These are phyloP conservation scores for Syncephalastrum sp. DNA, from an alignment of 371 early-diverging fungal genomes.

Conservation along the genomic window DNA sequence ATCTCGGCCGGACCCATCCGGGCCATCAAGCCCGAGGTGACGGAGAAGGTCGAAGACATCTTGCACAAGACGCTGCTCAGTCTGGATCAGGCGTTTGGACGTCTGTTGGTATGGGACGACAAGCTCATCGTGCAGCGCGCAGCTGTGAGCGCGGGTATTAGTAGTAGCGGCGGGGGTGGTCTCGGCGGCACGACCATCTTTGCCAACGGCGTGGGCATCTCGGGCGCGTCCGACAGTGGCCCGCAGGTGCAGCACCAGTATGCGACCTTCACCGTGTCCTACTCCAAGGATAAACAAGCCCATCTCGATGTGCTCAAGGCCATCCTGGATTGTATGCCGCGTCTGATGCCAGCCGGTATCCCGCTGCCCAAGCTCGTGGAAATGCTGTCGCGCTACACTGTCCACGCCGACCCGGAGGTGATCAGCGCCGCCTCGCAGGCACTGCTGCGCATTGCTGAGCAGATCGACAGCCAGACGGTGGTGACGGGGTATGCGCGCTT, in stretches of 20 bases:
- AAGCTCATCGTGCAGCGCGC: slow-evolving; percentile 45
- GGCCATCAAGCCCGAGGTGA: slow-evolving; percentile 42
- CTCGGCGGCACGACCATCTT: slow-evolving; percentile 31
- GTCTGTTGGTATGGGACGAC: slow-evolving; percentile 49
- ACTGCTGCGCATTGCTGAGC: slow-evolving; percentile 64
- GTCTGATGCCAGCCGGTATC: slow-evolving; percentile 69
- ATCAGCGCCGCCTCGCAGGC: slow-evolving; percentile 66
- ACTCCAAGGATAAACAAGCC: slow-evolving; percentile 65
- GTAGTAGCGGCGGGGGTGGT: slow-evolving; percentile 6
- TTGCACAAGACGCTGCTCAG: slow-evolving; percentile 51
- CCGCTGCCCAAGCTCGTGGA: slow-evolving; percentile 68
- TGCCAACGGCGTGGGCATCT: slow-evolving; percentile 26
- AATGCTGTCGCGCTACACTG: slow-evolving; percentile 72
- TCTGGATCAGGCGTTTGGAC: slow-evolving; percentile 59
- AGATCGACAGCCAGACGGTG: slow-evolving; percentile 62
- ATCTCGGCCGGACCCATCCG: slow-evolving; percentile 36
- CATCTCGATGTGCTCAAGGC: slow-evolving; percentile 68
- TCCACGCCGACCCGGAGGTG: slow-evolving; percentile 85
- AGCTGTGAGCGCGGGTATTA: slow-evolving; percentile 5
- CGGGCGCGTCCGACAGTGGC: slow-evolving; percentile 24
- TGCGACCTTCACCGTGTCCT: slow-evolving; percentile 56
- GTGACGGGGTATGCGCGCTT: slow-evolving; percentile 57
- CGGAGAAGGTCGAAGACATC: slow-evolving; percentile 57
- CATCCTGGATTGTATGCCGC: slow-evolving; percentile 72
- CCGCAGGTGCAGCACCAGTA: slow-evolving; percentile 62